A percentile compares a stretch with the other conserved stretches of the same genome.
Evolutionary conservation across 2,329 filamentous ascomycete species (phyloP).

Genomic region (Fusarium newnesense): DNA sequence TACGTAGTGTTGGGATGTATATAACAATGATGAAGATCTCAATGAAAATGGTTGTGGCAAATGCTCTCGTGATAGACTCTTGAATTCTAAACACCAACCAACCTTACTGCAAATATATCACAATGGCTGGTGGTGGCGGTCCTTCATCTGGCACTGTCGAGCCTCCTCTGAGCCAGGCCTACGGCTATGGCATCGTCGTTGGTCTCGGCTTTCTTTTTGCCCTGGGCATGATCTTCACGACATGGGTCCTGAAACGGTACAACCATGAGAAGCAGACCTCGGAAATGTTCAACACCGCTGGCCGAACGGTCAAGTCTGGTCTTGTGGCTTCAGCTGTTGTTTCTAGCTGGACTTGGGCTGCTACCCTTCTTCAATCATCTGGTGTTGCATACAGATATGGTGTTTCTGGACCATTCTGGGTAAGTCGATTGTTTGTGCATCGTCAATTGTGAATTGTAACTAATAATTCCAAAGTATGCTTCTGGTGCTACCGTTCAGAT

Average conservation of each 20-base stretch:
- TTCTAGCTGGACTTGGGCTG: slow-evolving; percentile 93
- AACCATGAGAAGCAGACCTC: slow-evolving; percentile 81
- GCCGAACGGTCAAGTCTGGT: slow-evolving; percentile 87
- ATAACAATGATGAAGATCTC: not conserved
- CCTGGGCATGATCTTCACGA: slow-evolving; percentile 66
- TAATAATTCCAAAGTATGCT: slow-evolving; percentile 55
- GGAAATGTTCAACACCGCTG: slow-evolving; percentile 92
- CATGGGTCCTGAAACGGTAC: slow-evolving; percentile 47
- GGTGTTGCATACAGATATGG: slow-evolving; percentile 86
- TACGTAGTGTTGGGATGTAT: not conserved
- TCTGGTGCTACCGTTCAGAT: slow-evolving; percentile 83
- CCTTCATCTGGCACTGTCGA: slow-evolving; percentile 31
- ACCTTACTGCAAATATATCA: not conserved
- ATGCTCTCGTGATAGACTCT: not conserved
- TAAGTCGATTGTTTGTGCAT: not conserved
- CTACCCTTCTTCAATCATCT: slow-evolving; percentile 81
- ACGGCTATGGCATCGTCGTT: slow-evolving; percentile 82
- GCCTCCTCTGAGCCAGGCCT: slow-evolving; percentile 64
- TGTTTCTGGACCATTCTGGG: slow-evolving; percentile 67
- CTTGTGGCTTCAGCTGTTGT: slow-evolving; percentile 91
- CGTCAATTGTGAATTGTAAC: not conserved
- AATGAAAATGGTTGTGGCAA: not conserved
- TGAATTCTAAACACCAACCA: not conserved
- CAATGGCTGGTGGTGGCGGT: slow-evolving; percentile 34
- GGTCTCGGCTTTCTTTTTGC: slow-evolving; percentile 80